phyloP scores from a whole-genome alignment of 169 alveolate genomes.

The Plasmodium vivax region DNA sequence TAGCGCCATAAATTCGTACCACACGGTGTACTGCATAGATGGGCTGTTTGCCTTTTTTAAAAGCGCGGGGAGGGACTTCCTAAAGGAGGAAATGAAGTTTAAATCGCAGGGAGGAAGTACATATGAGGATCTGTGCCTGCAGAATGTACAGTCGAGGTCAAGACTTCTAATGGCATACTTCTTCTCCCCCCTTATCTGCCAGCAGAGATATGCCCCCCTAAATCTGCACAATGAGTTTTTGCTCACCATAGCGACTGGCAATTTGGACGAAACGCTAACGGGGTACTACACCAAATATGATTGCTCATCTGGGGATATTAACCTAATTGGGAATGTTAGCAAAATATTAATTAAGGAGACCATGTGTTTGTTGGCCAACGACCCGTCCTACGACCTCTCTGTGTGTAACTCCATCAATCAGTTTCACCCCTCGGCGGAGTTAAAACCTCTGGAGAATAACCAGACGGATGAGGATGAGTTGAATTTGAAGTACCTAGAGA shows the following conservation, averaged over 20 bases:
- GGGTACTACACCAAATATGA: constrained; percentile 94
- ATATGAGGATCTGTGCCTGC: constrained; percentile 75
- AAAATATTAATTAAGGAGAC: constrained; percentile 78
- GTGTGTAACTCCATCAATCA: constrained; percentile 31
- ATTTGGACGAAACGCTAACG: constrained; percentile 85
- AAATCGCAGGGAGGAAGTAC: constrained; percentile 59
- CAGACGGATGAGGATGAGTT: constrained; percentile 70
- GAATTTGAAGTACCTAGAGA: constrained; percentile 45
- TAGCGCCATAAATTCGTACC: constrained; percentile 50
- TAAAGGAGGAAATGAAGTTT: constrained; percentile 35
- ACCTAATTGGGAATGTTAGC: constrained; percentile 91
- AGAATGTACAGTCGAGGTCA: constrained; percentile 83
- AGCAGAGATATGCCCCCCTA: constrained; percentile 21
- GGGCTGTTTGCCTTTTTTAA: constrained; percentile 32
- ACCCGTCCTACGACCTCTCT: constrained; percentile 20
- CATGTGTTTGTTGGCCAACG: constrained; percentile 52
- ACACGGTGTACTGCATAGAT: constrained; percentile 30
- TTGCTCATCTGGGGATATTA: constrained; percentile 92
- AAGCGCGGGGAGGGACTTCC: constrained; percentile 26
- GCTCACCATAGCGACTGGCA: constrained; percentile 78
- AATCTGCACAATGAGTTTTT: constrained; percentile 36
- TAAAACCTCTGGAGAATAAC: constrained; percentile 54
- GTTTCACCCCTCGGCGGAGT: constrained; percentile 66
- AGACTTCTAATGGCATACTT: constrained; percentile 84
- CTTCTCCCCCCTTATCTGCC: constrained; percentile 83